Conservation (phyloP, 495 filamentous ascomycete species). For the Aspergillus cavernicola region DNA sequence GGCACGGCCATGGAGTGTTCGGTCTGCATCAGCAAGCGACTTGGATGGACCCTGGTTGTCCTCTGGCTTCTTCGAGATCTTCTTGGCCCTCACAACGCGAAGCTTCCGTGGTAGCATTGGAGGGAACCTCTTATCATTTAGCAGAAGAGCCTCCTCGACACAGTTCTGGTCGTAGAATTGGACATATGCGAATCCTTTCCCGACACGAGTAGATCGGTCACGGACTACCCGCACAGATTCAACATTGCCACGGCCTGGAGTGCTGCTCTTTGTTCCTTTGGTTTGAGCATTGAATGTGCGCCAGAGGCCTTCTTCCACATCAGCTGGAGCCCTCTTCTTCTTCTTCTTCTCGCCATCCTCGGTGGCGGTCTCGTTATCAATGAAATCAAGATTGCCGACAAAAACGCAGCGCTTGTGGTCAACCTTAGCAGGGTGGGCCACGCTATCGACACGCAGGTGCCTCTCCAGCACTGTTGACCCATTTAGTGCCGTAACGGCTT, state of each 20-base stretch:
- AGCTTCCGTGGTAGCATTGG: slow-evolving; percentile 86
- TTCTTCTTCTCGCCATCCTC: slow-evolving; percentile 51
- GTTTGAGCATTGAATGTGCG: slow-evolving; percentile 62
- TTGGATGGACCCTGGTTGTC: slow-evolving; percentile 40
- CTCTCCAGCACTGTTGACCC: slow-evolving; percentile 79
- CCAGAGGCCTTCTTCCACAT: slow-evolving; percentile 96
- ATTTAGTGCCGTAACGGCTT: slow-evolving; percentile 74
- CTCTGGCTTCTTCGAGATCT: slow-evolving; percentile 63
- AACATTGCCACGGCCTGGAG: slow-evolving; percentile 61
- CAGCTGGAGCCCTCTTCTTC: slow-evolving; percentile 71
- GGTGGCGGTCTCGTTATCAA: slow-evolving; percentile 69
- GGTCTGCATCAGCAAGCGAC: slow-evolving; percentile 59
- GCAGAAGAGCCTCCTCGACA: slow-evolving; percentile 82
- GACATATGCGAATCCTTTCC: slow-evolving; percentile 97
- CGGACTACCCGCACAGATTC: slow-evolving; percentile 94
- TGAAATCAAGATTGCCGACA: slow-evolving; percentile 93
- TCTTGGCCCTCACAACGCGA: slow-evolving; percentile 80
- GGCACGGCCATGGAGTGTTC: slow-evolving; percentile 74
- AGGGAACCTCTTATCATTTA: slow-evolving; percentile 87
- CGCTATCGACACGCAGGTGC: slow-evolving; percentile 83
- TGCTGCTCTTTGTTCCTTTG: slow-evolving; percentile 36
- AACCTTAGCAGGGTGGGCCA: slow-evolving; percentile 78
- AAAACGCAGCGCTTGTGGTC: slow-evolving; percentile 92
- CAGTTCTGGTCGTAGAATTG: slow-evolving; percentile 87
- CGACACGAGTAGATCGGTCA: slow-evolving; percentile 83